A percentile compares a stretch with the other conserved stretches of the same genome.
Conservation (phyloP, 2,329 filamentous ascomycete genomes). For the Alternaria arbusti region DNA sequence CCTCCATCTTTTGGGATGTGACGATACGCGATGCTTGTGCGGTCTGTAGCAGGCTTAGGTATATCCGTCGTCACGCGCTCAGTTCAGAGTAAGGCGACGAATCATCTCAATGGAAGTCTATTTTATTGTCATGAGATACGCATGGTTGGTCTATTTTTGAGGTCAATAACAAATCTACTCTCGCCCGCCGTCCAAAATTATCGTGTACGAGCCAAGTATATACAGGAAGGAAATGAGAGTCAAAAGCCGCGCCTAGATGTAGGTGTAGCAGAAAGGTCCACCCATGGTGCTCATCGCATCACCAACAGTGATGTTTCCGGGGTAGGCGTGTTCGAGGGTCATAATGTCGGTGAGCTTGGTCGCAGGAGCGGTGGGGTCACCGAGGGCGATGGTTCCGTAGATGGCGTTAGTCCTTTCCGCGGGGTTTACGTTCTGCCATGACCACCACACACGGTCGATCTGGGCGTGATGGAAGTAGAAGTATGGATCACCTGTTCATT, state of each 20-base stretch:
- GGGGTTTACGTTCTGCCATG: constrained; percentile 56
- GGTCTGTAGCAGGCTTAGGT: neutral
- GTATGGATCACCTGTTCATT: constrained; percentile 26
- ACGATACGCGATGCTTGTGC: neutral
- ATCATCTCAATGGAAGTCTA: neutral
- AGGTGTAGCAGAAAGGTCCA: constrained; percentile 58
- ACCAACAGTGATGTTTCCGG: constrained; percentile 42
- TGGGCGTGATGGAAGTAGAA: constrained; percentile 56
- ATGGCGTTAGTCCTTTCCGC: constrained; percentile 48
- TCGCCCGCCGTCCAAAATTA: neutral
- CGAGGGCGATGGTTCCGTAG: constrained; percentile 52
- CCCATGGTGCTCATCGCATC: constrained; percentile 53
- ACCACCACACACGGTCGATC: constrained; percentile 58
- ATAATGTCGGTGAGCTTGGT: constrained; percentile 55
- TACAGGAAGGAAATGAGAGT: constrained; percentile 1
- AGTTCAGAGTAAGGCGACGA: neutral
- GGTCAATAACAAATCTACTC: neutral
- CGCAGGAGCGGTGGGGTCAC: constrained; percentile 52
- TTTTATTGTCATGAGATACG: neutral
- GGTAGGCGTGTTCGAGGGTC: constrained; percentile 48
- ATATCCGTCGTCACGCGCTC: neutral
- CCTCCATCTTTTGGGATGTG: neutral
- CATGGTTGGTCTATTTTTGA: constrained; percentile 1
- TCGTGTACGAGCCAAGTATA: constrained; percentile 9
- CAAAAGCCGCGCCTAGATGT: constrained; percentile 31